These are phyloP conservation scores for Hemerocallis citrina DNA, from an alignment of 106 monocot species.

Conservation along the genomic window DNA sequence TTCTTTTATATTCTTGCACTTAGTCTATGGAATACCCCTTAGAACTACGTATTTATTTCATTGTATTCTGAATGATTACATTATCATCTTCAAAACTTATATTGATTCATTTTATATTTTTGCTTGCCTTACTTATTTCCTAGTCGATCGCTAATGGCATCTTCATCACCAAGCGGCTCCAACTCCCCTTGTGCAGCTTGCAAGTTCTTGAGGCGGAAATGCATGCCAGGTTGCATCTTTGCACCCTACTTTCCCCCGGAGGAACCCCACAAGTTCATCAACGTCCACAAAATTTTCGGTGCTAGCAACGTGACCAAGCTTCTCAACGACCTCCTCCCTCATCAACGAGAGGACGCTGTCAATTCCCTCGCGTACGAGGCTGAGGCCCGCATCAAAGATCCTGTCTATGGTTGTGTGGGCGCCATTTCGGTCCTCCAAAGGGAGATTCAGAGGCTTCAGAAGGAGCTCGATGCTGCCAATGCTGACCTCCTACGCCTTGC, in stretches of 20 bases:
- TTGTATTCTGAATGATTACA: no score
- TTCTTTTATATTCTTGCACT: no score
- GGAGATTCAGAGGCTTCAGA: conserved; percentile 43
- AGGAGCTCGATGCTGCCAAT: conserved; percentile 43
- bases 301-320: conserved; percentile 66
- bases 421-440: conserved; percentile 54
- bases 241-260: conserved; percentile 66
- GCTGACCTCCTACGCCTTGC: conserved; percentile 46
- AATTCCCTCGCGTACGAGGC: conserved; percentile 70
- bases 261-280: conserved; percentile 56
- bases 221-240: conserved; percentile 64
- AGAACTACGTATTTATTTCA: no score
- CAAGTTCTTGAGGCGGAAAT: conserved; percentile 67
- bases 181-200: conserved; percentile 62
- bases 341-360: conserved; percentile 61
- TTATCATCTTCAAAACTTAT: no score
- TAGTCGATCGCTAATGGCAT: neutral
- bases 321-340: conserved; percentile 48
- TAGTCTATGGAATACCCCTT: no score
- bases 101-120: no score
- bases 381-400: conserved; percentile 47
- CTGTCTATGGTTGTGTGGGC: conserved; percentile 60
- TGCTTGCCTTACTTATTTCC: no score
- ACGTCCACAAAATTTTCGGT: conserved; percentile 64
- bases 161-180: conserved; percentile 5